A percentile compares a stretch with the other conserved stretches of the same genome.
Evolutionary conservation across 2,329 filamentous ascomycete genomes (phyloP).

Genomic region (Colletotrichum godetiae): DNA sequence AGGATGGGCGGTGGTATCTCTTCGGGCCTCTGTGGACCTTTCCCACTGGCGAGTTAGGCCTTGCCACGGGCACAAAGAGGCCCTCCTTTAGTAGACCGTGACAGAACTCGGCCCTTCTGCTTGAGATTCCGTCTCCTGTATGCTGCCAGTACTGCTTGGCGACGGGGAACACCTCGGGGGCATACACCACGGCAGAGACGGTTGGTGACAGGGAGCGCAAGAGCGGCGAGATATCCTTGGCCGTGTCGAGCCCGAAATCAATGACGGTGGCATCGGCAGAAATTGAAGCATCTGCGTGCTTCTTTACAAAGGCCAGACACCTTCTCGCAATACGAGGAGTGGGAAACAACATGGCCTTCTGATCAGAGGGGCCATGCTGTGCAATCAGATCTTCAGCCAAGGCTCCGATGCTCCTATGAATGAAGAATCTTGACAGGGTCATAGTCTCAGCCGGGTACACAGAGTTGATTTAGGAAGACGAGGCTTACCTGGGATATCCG

Average conservation of each 20-base stretch:
- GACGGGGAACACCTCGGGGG: slow-evolving; percentile 71
- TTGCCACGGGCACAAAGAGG: slow-evolving; percentile 56
- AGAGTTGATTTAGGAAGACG: neutral
- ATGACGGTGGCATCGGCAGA: slow-evolving; percentile 63
- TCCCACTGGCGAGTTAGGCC: slow-evolving; percentile 41
- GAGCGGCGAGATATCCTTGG: slow-evolving; percentile 61
- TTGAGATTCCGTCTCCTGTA: slow-evolving; percentile 91
- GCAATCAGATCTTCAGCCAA: slow-evolving; percentile 77
- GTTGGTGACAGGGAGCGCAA: slow-evolving; percentile 68
- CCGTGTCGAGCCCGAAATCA: slow-evolving; percentile 71
- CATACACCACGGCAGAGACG: slow-evolving; percentile 79
- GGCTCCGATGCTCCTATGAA: slow-evolving; percentile 83
- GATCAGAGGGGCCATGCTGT: slow-evolving; percentile 69
- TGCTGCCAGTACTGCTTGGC: slow-evolving; percentile 99
- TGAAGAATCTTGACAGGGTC: slow-evolving; percentile 82
- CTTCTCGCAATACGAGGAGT: slow-evolving; percentile 75
- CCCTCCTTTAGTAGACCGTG: slow-evolving; percentile 79
- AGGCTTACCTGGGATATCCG: slow-evolving; percentile 83
- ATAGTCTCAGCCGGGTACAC: slow-evolving; percentile 26
- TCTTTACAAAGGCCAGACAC: slow-evolving; percentile 79
- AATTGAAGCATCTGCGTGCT: slow-evolving; percentile 65
- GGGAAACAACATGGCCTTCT: slow-evolving; percentile 86
- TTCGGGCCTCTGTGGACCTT: slow-evolving; percentile 76
- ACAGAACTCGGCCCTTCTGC: slow-evolving; percentile 91
- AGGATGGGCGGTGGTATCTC: slow-evolving; percentile 76